phyloP scores from a whole-genome alignment of 2,329 filamentous ascomycete species.

The Akanthomyces dipterigenus region DNA sequence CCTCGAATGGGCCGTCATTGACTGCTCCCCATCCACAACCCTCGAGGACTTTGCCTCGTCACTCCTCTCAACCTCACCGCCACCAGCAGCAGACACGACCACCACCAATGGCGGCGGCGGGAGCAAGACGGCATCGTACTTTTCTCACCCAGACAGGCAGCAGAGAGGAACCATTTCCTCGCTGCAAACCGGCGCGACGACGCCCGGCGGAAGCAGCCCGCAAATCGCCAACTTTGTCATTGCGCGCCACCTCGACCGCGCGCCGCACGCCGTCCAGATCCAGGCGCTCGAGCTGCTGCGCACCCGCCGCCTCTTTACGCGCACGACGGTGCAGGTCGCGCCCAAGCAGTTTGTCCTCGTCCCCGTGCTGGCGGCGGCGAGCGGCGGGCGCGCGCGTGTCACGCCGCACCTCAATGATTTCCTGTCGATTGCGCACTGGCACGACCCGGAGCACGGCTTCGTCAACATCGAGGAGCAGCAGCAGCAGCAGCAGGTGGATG shows the following conservation, averaged over 20 bases:
- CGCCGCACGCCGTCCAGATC: slow-evolving; percentile 71
- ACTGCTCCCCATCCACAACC: slow-evolving; percentile 66
- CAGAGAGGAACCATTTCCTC: no score
- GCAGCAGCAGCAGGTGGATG: slow-evolving; percentile 31
- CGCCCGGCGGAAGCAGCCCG: slow-evolving; percentile 14
- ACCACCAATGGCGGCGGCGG: slow-evolving; percentile 19
- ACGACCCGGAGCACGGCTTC: slow-evolving; percentile 65
- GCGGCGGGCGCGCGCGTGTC: slow-evolving; percentile 42
- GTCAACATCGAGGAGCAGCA: slow-evolving; percentile 63
- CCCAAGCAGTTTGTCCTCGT: slow-evolving; percentile 77
- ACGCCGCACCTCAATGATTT: slow-evolving; percentile 66
- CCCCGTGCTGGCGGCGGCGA: slow-evolving; percentile 53
- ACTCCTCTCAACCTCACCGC: slow-evolving; percentile 44
- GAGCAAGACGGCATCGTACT: slow-evolving; percentile 24
- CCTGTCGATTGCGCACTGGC: slow-evolving; percentile 83
- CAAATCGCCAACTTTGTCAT: slow-evolving; percentile 76
- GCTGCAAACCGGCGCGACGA: slow-evolving; percentile 11
- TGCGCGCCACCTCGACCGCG: slow-evolving; percentile 69
- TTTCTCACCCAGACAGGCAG: slow-evolving; percentile 19
- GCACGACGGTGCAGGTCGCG: slow-evolving; percentile 64
- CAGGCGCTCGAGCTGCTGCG: slow-evolving; percentile 74
- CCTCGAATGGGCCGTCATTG: slow-evolving; percentile 60
- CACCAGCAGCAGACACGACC: slow-evolving; percentile 11
- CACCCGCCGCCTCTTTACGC: slow-evolving; percentile 69
- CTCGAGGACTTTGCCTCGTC: slow-evolving; percentile 73